These are phyloP conservation scores for Gyrodon lividus DNA, from an alignment of 768 basidiomycete species.

Conservation along the genomic window DNA sequence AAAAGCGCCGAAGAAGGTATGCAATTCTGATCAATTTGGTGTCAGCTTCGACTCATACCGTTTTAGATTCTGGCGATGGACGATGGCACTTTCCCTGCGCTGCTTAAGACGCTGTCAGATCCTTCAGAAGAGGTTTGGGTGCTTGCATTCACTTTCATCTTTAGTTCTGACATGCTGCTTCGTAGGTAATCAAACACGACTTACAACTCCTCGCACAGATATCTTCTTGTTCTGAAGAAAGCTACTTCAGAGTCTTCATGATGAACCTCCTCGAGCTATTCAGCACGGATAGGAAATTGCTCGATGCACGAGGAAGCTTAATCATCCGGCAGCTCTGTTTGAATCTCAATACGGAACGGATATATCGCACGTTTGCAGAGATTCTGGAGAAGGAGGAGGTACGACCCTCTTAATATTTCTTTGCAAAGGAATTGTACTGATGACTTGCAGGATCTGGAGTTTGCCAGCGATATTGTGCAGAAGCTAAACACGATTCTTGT, in stretches of 20 bases:
- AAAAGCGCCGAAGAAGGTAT: conserved; percentile 92
- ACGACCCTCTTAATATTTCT: conserved; percentile 15
- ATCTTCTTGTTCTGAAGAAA: conserved; percentile 91
- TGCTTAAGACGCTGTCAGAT: conserved; percentile 94
- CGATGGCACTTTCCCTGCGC: conserved; percentile 93
- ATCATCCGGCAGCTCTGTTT: conserved; percentile 95
- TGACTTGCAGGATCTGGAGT: conserved; percentile 80
- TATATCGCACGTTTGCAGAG: conserved; percentile 95
- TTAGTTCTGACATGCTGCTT: conserved; percentile 1
- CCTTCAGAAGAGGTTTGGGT: conserved; percentile 83
- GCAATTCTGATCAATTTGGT: background rate
- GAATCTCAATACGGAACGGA: conserved; percentile 91
- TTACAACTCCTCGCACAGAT: conserved; percentile 95
- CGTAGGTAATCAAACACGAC: conserved; percentile 92
- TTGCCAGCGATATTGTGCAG: conserved; percentile 96
- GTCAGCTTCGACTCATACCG: background rate
- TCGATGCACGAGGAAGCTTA: conserved; percentile 90
- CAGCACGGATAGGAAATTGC: conserved; percentile 85
- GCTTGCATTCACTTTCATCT: background rate
- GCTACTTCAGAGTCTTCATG: conserved; percentile 96
- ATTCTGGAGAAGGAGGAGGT: conserved; percentile 98
- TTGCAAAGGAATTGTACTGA: background rate
- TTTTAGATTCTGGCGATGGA: conserved; percentile 89
- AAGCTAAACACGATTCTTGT: conserved; percentile 96
- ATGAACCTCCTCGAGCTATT: conserved; percentile 91